Conservation (phyloP, 306 rosid genomes). For the Ziziphus jujuba region DNA sequence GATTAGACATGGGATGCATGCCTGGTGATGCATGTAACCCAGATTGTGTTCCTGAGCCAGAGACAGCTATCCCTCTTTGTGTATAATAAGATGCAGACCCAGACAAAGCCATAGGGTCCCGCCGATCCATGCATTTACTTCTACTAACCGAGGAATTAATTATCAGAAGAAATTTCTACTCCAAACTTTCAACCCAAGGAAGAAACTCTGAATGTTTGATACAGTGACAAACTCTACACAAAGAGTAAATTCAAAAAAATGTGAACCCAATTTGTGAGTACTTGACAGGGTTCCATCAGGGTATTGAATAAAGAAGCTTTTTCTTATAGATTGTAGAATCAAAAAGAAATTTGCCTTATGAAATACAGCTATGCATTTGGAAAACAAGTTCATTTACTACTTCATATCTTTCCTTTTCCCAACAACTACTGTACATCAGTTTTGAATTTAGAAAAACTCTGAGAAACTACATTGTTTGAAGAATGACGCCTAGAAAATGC, state of each 20-base stretch:
- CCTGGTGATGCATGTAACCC: slow-evolving; percentile 61
- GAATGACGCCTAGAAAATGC: slow-evolving; percentile 13
- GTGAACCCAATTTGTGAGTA: slow-evolving; percentile 23
- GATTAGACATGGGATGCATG: slow-evolving; percentile 53
- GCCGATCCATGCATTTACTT: slow-evolving; percentile 94
- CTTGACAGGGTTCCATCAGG: slow-evolving; percentile 22
- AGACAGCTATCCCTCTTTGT: slow-evolving; percentile 61
- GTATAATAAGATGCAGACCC: slow-evolving; percentile 80
- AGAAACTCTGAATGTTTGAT: slow-evolving; percentile 22
- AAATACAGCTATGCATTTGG: slow-evolving; percentile 1
- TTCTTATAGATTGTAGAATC: background rate
- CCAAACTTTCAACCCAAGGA: slow-evolving; percentile 19
- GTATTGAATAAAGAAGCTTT: background rate
- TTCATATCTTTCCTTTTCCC: slow-evolving; percentile 13
- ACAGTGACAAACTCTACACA: slow-evolving; percentile 28
- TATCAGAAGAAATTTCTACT: slow-evolving; percentile 28
- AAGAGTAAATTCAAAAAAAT: slow-evolving; percentile 24
- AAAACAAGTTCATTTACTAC: slow-evolving; percentile 5
- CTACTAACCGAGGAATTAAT: slow-evolving; percentile 26
- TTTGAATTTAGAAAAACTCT: slow-evolving; percentile 19
- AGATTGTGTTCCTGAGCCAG: slow-evolving; percentile 57
- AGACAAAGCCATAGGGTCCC: slow-evolving; percentile 76
- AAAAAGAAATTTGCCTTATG: background rate
- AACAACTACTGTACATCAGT: slow-evolving; percentile 13
- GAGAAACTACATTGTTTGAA: slow-evolving; percentile 18